Evolutionary conservation across 106 monocot genomes (phyloP).

Genomic region (Platanthera zijinensis): DNA sequence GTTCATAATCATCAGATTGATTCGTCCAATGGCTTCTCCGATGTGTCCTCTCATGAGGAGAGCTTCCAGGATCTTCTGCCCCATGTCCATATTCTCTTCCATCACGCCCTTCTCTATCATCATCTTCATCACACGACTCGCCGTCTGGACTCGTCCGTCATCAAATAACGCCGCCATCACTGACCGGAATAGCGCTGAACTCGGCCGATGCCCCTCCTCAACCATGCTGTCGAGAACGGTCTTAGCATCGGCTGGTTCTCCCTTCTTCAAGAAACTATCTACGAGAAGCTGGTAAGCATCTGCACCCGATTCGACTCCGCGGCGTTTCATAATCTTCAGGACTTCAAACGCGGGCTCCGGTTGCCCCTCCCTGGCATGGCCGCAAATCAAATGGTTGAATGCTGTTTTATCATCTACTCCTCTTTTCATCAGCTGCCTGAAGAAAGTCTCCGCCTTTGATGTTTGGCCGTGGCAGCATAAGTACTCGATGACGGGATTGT

Average conservation of each 20-base stretch:
- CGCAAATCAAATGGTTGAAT: conserved; percentile 74
- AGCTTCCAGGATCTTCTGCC: conserved; percentile 65
- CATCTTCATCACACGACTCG: conserved; percentile 88
- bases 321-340: conserved; percentile 63
- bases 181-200: conserved; percentile 52
- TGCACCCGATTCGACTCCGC: conserved; percentile 45
- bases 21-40: conserved; percentile 88
- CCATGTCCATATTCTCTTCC: conserved; percentile 77
- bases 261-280: conserved; percentile 75
- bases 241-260: conserved; percentile 76
- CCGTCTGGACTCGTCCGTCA: conserved; percentile 78
- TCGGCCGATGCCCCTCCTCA: conserved; percentile 74
- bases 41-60: conserved; percentile 84
- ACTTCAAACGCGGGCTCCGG: conserved; percentile 68
- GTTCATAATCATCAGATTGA: conserved; percentile 58
- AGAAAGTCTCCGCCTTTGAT: conserved; percentile 71
- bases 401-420: conserved; percentile 70
- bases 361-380: conserved; percentile 61
- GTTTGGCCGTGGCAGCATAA: conserved; percentile 49
- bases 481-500: conserved; percentile 69
- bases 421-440: conserved; percentile 94
- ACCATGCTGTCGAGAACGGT: conserved; percentile 75
- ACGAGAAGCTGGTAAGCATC: conserved; percentile 50
- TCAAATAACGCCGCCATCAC: conserved; percentile 71
- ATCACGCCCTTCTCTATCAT: conserved; percentile 95